Percentiles rank a stretch among this genome's conserved stretches.
Evolutionary conservation across 129 eudicot genomes (phyloP).

Genomic region (Daucus carota): DNA sequence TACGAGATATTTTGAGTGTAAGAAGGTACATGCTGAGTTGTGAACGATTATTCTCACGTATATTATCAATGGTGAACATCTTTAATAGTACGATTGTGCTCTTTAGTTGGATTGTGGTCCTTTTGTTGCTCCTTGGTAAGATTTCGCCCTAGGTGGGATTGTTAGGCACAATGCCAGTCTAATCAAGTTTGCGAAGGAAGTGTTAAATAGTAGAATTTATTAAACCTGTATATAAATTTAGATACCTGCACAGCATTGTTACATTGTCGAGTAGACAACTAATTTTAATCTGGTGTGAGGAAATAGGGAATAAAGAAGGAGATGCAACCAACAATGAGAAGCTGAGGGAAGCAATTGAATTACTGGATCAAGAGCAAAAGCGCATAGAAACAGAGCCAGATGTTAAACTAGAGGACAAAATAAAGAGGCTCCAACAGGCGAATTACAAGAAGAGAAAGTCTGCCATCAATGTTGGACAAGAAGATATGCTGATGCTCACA

Average conservation of each 20-base stretch:
- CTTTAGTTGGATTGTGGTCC: neutral
- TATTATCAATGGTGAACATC: neutral
- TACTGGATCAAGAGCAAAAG: conserved; percentile 58
- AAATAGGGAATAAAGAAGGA: conserved; percentile 44
- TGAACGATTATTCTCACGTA: neutral
- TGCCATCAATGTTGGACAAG: neutral
- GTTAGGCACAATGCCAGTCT: too few species aligned
- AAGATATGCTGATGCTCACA: neutral
- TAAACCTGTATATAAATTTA: neutral
- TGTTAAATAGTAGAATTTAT: neutral
- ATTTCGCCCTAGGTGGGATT: too few species aligned
- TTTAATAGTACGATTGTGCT: neutral
- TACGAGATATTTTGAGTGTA: neutral
- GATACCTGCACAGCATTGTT: neutral
- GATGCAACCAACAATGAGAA: conserved; percentile 24
- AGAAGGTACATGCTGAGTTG: neutral
- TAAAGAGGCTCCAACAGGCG: conserved; percentile 80
- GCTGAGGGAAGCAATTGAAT: conserved; percentile 45
- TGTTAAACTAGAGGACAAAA: conserved; percentile 53
- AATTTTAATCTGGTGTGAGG: conserved; percentile 25
- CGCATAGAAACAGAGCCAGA: conserved; percentile 69
- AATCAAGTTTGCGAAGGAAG: too few species aligned
- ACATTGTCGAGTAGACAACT: neutral
- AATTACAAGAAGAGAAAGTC: conserved; percentile 72
- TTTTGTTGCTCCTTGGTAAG: neutral